phyloP scores from a whole-genome alignment of 192 early-diverging fungal species.

The Helicostylum pulchrum region DNA sequence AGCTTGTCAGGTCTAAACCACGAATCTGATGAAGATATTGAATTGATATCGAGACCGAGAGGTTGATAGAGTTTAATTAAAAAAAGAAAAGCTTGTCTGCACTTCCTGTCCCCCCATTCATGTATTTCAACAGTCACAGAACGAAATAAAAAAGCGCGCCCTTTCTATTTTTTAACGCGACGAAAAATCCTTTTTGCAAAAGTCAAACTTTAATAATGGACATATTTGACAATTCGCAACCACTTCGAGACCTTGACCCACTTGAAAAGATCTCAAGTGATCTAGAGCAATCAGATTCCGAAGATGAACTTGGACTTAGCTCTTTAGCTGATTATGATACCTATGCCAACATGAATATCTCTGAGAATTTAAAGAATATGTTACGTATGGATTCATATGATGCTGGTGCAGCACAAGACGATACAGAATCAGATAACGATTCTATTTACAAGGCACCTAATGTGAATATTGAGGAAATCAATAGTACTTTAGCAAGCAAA shows the following conservation, averaged over 20 bases:
- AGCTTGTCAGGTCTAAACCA: slow-evolving; percentile 40
- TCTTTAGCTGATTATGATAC: neutral
- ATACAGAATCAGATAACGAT: neutral
- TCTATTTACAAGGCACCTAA: slow-evolving; percentile 5
- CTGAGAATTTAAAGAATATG: slow-evolving; percentile 17
- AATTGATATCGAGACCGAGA: slow-evolving; percentile 10
- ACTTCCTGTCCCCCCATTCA: no score
- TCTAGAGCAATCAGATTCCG: slow-evolving; percentile 16
- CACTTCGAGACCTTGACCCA: neutral
- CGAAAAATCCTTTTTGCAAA: no score
- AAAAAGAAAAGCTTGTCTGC: no score
- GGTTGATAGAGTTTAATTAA: no score
- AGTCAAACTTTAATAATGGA: neutral
- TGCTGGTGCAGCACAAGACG: neutral
- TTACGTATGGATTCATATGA: slow-evolving; percentile 3
- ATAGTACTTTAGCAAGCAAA: neutral
- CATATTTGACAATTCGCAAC: slow-evolving; percentile 1
- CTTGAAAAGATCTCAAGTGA: neutral
- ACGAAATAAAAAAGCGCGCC: no score
- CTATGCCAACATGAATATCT: slow-evolving; percentile 5
- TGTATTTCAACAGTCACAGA: no score
- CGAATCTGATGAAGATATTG: slow-evolving; percentile 25
- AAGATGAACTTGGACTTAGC: slow-evolving; percentile 11
- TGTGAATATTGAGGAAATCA: neutral
- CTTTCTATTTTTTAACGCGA: no score